phyloP scores from a whole-genome alignment of 2,329 filamentous ascomycete genomes.

The Macrophomina phaseolina region DNA sequence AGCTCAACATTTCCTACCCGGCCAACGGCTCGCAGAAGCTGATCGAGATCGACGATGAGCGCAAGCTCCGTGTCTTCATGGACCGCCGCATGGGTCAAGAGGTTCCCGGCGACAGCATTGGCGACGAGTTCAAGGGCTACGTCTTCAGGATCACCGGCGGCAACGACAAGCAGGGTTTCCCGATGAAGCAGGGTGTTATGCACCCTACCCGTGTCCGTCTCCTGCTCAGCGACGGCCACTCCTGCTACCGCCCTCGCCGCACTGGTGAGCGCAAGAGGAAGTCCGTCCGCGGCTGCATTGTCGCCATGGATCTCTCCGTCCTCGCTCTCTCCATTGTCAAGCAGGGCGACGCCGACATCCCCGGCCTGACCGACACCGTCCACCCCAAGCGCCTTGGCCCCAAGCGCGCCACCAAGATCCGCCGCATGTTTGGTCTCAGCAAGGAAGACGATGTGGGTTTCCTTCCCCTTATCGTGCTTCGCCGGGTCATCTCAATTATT shows the following conservation, averaged over 20 bases:
- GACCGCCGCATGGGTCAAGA: conserved; percentile 96
- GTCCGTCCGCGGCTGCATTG: conserved; percentile 98
- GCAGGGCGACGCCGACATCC: conserved; percentile 93
- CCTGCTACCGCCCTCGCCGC: conserved; percentile 98
- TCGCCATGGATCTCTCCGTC: conserved; percentile 92
- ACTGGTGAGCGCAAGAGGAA: conserved; percentile 99
- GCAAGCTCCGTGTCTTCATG: conserved; percentile 98
- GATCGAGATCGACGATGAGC: conserved; percentile 98
- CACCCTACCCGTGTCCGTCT: conserved; percentile 98
- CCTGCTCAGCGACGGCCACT: conserved; percentile 94
- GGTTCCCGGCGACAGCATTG: conserved; percentile 91
- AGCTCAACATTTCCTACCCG: conserved; percentile 85
- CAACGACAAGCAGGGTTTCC: conserved; percentile 99
- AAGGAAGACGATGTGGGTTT: conserved; percentile 99
- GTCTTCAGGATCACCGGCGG: conserved; percentile 99
- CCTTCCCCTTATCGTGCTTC: conserved; percentile 34
- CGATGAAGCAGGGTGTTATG: conserved; percentile 99
- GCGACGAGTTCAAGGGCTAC: conserved; percentile 99
- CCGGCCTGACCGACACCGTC: conserved; percentile 95
- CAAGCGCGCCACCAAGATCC: conserved; percentile 99
- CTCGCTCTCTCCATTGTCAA: conserved; percentile 95
- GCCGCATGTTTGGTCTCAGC: conserved; percentile 99
- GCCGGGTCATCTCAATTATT: conserved; percentile 61
- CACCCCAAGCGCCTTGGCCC: conserved; percentile 99
- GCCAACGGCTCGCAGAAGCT: conserved; percentile 99